phyloP scores from a whole-genome alignment of 768 basidiomycete species.

The Pholiota conissans region DNA sequence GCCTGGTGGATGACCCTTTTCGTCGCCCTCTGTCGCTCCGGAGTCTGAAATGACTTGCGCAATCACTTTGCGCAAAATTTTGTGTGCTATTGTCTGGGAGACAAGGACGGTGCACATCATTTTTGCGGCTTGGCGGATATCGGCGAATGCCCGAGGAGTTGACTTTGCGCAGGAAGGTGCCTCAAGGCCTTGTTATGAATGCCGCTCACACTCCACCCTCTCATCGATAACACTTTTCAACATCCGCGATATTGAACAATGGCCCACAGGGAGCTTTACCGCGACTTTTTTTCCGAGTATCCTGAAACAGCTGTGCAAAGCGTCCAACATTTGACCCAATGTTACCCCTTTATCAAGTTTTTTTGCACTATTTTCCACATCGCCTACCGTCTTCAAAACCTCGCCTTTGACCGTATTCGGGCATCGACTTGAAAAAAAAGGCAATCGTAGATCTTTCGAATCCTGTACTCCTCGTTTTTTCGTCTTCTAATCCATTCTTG shows the following conservation, averaged over 20 bases:
- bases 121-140: background rate
- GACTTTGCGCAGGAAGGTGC: background rate
- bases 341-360: background rate
- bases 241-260: background rate
- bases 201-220: background rate
- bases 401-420: background rate
- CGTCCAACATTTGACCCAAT: background rate
- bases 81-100: background rate
- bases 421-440: background rate
- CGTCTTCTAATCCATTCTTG: background rate
- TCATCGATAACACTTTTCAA: background rate
- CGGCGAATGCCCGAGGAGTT: background rate
- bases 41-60: background rate
- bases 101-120: background rate
- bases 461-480: background rate
- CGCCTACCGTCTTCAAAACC: background rate
- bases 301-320: background rate
- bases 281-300: background rate
- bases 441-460: background rate
- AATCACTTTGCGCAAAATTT: too few relatives aligned
- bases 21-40: background rate
- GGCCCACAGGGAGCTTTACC: background rate
- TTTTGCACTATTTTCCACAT: too few relatives aligned
- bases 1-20: too few relatives aligned
- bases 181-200: background rate